These are phyloP conservation scores for Ogataea trehaloabstinens DNA, from an alignment of 805 yeast species.

Conservation along the genomic window DNA sequence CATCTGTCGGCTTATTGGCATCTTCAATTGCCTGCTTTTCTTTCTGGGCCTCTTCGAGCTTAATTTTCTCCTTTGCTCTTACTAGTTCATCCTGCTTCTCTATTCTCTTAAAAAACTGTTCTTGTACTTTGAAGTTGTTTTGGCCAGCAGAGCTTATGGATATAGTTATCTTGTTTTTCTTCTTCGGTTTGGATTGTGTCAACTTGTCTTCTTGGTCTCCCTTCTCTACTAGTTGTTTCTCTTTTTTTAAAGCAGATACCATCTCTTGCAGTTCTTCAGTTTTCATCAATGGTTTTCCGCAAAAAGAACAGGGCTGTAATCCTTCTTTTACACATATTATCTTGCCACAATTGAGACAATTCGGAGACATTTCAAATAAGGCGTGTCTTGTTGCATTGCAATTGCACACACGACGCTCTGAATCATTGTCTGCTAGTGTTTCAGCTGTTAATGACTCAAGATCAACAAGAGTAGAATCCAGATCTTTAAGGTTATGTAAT, in stretches of 20 bases:
- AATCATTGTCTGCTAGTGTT: constrained; percentile 8
- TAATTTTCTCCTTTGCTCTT: constrained; percentile 32
- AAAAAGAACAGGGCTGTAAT: constrained; percentile 81
- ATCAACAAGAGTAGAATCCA: constrained; percentile 46
- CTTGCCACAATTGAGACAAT: constrained; percentile 91
- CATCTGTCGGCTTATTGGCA: constrained; percentile 45
- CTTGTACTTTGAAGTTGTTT: constrained; percentile 68
- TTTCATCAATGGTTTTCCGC: constrained; percentile 67
- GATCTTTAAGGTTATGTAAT: constrained; percentile 50
- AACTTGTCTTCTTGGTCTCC: constrained; percentile 16
- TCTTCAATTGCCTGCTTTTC: constrained; percentile 45
- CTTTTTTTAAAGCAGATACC: constrained; percentile 48
- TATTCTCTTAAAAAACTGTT: constrained; percentile 55
- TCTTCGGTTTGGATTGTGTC: constrained; percentile 19
- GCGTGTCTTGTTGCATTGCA: constrained; percentile 92
- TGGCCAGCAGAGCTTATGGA: constrained; percentile 59
- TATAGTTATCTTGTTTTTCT: constrained; percentile 50
- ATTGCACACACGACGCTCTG: constrained; percentile 46
- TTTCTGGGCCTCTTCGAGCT: constrained; percentile 38
- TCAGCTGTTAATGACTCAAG: constrained; percentile 34
- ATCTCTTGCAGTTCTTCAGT: constrained; percentile 61
- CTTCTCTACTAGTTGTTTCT: constrained; percentile 45
- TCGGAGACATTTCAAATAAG: constrained; percentile 84
- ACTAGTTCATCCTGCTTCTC: constrained; percentile 47
- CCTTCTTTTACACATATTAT: constrained; percentile 91